A percentile compares a stretch with the other conserved stretches of the same genome.
phyloP scores from a whole-genome alignment of 2,329 filamentous ascomycete species.

The Phoma sp. region DNA sequence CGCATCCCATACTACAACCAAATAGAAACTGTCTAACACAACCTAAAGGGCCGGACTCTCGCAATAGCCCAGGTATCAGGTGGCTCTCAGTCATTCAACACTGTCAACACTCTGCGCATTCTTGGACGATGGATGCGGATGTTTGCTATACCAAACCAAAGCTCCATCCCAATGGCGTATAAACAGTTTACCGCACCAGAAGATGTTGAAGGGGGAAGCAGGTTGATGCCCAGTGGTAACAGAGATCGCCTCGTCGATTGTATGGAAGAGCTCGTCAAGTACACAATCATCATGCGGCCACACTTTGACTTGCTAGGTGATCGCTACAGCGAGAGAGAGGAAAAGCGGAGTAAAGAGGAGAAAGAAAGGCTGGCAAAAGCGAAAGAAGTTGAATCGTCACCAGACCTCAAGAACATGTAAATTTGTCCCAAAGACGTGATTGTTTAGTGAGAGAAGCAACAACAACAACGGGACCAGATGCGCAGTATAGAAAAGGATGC shows the following conservation, averaged over 20 bases:
- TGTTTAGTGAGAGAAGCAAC: not conserved
- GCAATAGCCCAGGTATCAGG: constrained; percentile 68
- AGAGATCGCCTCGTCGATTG: constrained; percentile 68
- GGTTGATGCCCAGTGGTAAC: constrained; percentile 63
- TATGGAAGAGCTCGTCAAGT: constrained; percentile 75
- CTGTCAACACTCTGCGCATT: constrained; percentile 69
- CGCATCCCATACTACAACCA: too few species aligned
- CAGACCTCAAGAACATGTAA: constrained; percentile 5
- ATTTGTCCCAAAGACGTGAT: not conserved
- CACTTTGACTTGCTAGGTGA: constrained; percentile 68
- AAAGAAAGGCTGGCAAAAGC: constrained; percentile 3
- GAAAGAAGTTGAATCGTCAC: not conserved
- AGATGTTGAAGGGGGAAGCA: constrained; percentile 55
- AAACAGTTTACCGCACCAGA: constrained; percentile 63
- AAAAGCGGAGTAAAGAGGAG: constrained; percentile 41
- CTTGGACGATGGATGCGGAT: constrained; percentile 74
- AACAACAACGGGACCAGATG: not conserved
- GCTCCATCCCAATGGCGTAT: constrained; percentile 67
- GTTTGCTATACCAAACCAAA: constrained; percentile 72
- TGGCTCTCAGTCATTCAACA: constrained; percentile 71
- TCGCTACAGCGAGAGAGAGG: constrained; percentile 66
- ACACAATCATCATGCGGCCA: constrained; percentile 68
- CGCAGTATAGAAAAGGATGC: not conserved
- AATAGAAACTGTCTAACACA: too few species aligned
- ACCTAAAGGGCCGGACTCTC: constrained; percentile 60